A percentile compares a stretch with the other conserved stretches of the same genome.
phyloP scores from a whole-genome alignment of 208 protist species.

The Leishmania turanica region DNA sequence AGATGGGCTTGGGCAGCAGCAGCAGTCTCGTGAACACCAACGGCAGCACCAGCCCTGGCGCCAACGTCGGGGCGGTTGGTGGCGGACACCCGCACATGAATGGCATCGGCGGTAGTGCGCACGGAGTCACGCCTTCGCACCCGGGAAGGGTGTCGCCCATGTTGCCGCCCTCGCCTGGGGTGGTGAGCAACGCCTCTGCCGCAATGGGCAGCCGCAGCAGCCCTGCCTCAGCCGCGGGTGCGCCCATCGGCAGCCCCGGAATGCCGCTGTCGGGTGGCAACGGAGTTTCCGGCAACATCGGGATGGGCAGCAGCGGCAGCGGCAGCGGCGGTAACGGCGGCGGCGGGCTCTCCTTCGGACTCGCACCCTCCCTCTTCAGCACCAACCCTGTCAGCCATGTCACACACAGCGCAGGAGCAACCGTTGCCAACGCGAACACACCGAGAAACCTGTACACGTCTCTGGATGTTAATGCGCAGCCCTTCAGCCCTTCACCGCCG shows the following conservation, averaged over 20 bases:
- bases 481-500: conserved; percentile 50
- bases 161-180: conserved; percentile 30
- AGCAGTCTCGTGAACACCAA: neutral
- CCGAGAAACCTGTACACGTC: conserved; percentile 30
- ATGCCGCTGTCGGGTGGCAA: conserved; percentile 17
- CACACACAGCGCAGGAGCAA: conserved; percentile 7
- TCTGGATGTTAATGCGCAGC: conserved; percentile 61
- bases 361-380: conserved; percentile 36
- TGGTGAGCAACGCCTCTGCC: conserved; percentile 22
- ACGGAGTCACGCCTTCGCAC: conserved; percentile 15
- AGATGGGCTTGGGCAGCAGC: conserved; percentile 14
- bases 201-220: conserved; percentile 23
- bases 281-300: conserved; percentile 4
- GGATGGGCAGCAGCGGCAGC: neutral
- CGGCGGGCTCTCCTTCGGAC: conserved; percentile 27
- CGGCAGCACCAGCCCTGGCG: conserved; percentile 9
- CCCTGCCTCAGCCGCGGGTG: conserved; percentile 20
- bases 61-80: neutral
- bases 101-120: neutral
- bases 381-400: conserved; percentile 37
- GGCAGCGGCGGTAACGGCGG: conserved; percentile 3
- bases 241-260: conserved; percentile 24
- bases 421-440: conserved; percentile 2
- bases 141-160: conserved; percentile 22
- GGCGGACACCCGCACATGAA: conserved; percentile 21